Evolutionary conservation across 179 eudicot species (phyloP).

Genomic region (Actinidia arguta): DNA sequence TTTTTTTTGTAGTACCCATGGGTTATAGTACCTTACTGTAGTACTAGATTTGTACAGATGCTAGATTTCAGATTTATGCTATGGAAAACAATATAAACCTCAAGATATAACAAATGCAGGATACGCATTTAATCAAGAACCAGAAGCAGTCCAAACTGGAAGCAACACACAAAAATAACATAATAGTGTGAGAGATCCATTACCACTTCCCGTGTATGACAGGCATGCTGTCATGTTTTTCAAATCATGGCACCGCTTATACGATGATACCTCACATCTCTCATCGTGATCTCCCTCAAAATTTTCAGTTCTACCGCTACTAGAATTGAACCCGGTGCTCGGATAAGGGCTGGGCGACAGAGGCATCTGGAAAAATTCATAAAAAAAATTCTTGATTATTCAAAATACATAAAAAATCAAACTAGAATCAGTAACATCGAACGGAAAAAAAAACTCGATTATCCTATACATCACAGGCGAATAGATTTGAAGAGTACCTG

Average conservation of each 20-base stretch:
- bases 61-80: no score
- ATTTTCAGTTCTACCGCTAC: neutral
- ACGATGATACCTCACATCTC: slow-evolving; percentile 16
- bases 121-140: neutral
- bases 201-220: slow-evolving; percentile 25
- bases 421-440: no score
- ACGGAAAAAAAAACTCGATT: no score
- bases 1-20: neutral
- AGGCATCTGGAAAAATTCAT: neutral
- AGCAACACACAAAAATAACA: neutral
- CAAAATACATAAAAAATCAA: no score
- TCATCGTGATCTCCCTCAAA: neutral
- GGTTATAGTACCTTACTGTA: no score
- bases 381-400: neutral
- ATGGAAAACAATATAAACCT: neutral
- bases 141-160: neutral
- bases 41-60: no score
- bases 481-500: no score
- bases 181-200: neutral
- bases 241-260: slow-evolving; percentile 17
- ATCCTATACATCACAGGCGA: no score
- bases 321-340: neutral
- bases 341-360: slow-evolving; percentile 25
- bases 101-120: neutral
- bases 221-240: slow-evolving; percentile 30